Evolutionary conservation across 345 rosid species (phyloP).

Genomic region (Rhodamnia rubescens): DNA sequence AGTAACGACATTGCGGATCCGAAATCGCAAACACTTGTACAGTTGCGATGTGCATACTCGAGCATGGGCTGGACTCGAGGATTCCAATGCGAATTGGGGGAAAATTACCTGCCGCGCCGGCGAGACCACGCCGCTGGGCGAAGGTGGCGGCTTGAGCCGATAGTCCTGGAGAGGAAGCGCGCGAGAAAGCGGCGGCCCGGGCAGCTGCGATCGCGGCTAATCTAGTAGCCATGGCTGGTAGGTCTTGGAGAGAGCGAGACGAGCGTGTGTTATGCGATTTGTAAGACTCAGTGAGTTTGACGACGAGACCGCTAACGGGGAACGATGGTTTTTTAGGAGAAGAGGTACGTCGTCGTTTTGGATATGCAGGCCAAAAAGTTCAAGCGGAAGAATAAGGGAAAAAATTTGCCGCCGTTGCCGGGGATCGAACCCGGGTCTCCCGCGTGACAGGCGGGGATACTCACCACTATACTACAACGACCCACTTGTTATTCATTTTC

Average conservation of each 20-base stretch:
- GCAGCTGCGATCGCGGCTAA: constrained; percentile 41
- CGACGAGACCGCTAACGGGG: neutral
- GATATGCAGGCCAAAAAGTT: neutral
- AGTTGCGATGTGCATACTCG: neutral
- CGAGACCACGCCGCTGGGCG: constrained; percentile 63
- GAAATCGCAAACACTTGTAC: neutral
- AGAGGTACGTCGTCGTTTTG: neutral
- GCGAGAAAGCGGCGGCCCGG: constrained; percentile 16
- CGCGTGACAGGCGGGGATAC: constrained; percentile 94
- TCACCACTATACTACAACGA: constrained; percentile 93
- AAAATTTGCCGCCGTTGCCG: constrained; percentile 31
- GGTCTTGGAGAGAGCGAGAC: neutral
- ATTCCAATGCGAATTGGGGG: neutral
- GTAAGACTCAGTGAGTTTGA: neutral
- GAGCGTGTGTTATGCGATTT: neutral
- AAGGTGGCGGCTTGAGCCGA: constrained; percentile 24
- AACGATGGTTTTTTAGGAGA: neutral
- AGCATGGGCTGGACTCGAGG: neutral
- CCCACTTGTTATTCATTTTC: neutral
- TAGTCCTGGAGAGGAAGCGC: constrained; percentile 14
- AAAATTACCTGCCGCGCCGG: constrained; percentile 69
- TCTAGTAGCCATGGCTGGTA: constrained; percentile 29
- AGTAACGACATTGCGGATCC: neutral
- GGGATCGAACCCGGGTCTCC: constrained; percentile 97
- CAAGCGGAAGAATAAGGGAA: too few species aligned